Conservation (phyloP, 2,329 filamentous ascomycete genomes). For the Fusarium brachygibbosum region DNA sequence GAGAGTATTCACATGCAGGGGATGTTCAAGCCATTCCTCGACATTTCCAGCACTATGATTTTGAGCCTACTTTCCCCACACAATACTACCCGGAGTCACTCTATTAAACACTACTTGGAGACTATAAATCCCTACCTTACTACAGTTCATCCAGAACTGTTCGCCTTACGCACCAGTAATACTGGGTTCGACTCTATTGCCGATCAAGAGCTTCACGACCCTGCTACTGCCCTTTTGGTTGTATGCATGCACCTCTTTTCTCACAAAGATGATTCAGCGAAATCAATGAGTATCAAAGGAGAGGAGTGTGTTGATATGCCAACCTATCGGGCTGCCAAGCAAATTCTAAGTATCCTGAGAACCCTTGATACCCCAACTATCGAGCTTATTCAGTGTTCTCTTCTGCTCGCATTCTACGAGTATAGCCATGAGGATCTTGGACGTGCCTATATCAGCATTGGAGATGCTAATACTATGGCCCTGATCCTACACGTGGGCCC, state of each 20-base stretch:
- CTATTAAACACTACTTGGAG: conserved; percentile 55
- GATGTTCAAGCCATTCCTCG: conserved; percentile 50
- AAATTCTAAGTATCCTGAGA: conserved; percentile 55
- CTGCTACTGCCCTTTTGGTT: conserved; percentile 56
- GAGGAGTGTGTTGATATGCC: conserved; percentile 50
- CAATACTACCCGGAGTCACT: conserved; percentile 43
- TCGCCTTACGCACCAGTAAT: conserved; percentile 48
- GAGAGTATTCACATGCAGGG: conserved; percentile 34
- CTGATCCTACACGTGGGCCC: conserved; percentile 54
- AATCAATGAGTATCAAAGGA: conserved; percentile 51
- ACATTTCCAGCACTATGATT: conserved; percentile 55
- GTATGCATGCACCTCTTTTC: conserved; percentile 60
- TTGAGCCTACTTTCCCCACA: conserved; percentile 54
- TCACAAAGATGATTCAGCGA: conserved; percentile 52
- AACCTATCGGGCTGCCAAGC: conserved; percentile 56
- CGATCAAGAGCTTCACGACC: conserved; percentile 33
- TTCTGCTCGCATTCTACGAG: conserved; percentile 59
- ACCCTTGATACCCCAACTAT: conserved; percentile 54
- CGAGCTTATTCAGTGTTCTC: conserved; percentile 57
- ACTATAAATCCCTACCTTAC: conserved; percentile 59
- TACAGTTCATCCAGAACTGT: conserved; percentile 56
- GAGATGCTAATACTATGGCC: conserved; percentile 55
- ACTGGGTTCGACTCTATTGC: conserved; percentile 6
- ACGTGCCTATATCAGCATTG: conserved; percentile 59
- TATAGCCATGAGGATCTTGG: conserved; percentile 58